Evolutionary conservation across 2,329 filamentous ascomycete genomes (phyloP), one percentile per base, ranked within the genome.

Genomic region (Colletotrichum costaricense): DNA sequence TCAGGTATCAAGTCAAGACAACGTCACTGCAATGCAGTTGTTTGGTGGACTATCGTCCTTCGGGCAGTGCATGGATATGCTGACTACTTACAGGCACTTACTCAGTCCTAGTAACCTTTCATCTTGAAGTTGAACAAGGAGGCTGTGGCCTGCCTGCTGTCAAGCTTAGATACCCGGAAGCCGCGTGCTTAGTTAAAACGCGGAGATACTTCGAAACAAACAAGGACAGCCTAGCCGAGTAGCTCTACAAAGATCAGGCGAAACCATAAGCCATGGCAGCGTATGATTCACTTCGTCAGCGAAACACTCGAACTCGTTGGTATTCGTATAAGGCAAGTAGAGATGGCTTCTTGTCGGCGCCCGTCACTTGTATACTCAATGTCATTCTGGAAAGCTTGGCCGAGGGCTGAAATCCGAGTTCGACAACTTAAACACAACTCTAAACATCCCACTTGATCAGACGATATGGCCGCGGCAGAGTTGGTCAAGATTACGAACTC

Each of bases 301-400:
- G 46, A 62, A 54, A 63, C 46, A 68, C 60, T 28, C 22, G 35
- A 46, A 11, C 30, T 16, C 11, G 56, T 42, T 12, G 42, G n/a
- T 52, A 67, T 68, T 62, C 46, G 57, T 62, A 33, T 30, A 68
- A 55, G 30, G 30, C 57, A 22, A 49, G 16, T 49, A 49, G 42
- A n/a, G 42, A 49, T 49, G 19, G 42, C 19, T n/a, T 49, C 42
- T 11, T 49, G 8, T 22, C 42, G 16, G 42, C 42, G 42, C 42
- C 42, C 42, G 19, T 22, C 8, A 49, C 42, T 49, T 22, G 8
- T n/a, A 7, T n/a, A 49, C 16, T 22, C 42, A 9, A n/a, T 22
- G 19, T 26, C 54, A 28, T 35, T 19, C 24, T 30, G 30, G 28
- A 11, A 26, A 26, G n/a, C 30, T 57, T 54, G 57, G 11, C 19